A percentile compares a stretch with the other conserved stretches of the same genome.
Conservation (phyloP, 139 green algal species). For the Picochlorum sp. region DNA sequence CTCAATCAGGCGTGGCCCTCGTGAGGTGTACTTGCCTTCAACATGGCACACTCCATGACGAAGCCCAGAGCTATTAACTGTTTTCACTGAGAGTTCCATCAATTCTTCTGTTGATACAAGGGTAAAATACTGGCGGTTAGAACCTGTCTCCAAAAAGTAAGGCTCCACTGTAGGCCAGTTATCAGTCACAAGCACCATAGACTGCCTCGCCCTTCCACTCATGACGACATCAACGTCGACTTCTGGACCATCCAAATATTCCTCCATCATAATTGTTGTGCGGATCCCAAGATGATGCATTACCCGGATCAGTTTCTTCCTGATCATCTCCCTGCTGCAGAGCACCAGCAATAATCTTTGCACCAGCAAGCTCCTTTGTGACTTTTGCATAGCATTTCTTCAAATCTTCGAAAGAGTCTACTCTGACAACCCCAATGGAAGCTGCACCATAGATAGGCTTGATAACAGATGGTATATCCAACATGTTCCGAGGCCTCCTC, state of each 20-base stretch:
- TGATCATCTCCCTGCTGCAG: conserved; percentile 47
- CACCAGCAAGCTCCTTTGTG: conserved; percentile 28
- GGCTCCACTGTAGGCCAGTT: conserved; percentile 80
- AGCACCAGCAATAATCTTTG: conserved; percentile 59
- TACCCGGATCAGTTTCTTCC: conserved; percentile 33
- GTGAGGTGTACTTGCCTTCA: conserved; percentile 77
- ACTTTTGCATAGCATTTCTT: conserved; percentile 24
- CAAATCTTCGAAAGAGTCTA: conserved; percentile 56
- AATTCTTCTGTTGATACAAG: conserved; percentile 62
- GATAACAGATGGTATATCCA: conserved; percentile 78
- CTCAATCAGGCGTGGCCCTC: conserved; percentile 72
- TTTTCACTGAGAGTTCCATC: conserved; percentile 59
- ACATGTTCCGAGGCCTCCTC: conserved; percentile 39
- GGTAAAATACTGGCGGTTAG: conserved; percentile 76
- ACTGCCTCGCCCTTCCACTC: conserved; percentile 54
- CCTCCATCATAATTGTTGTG: conserved; percentile 79
- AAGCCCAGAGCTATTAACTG: conserved; percentile 48
- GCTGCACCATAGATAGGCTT: conserved; percentile 83
- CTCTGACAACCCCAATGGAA: conserved; percentile 77
- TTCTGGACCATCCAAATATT: conserved; percentile 80
- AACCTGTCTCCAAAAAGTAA: conserved; percentile 91
- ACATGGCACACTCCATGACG: conserved; percentile 72
- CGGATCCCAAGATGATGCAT: conserved; percentile 55
- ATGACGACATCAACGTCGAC: conserved; percentile 83
- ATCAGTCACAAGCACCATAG: conserved; percentile 77